phyloP scores from a whole-genome alignment of 2,329 filamentous ascomycete genomes.

The Curvularia hawaiiensis region DNA sequence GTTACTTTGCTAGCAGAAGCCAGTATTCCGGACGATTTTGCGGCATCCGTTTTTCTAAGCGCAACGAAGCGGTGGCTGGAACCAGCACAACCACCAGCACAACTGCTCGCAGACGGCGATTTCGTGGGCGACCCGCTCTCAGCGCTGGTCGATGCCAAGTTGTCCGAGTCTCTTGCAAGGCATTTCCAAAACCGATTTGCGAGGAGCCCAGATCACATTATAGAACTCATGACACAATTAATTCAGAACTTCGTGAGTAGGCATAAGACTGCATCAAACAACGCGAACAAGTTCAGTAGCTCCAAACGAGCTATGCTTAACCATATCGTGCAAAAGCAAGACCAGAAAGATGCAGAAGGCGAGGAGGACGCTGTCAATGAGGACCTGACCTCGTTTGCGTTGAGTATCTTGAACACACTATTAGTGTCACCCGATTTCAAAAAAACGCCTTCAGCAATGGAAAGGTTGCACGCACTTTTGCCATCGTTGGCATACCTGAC shows the following conservation, averaged over 20 bases:
- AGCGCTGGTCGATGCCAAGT: constrained; percentile 62
- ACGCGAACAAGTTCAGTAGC: constrained; percentile 16
- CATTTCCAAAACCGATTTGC: constrained; percentile 67
- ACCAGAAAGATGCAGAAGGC: neutral
- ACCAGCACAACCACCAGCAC: constrained; percentile 13
- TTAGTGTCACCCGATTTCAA: constrained; percentile 43
- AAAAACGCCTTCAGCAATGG: constrained; percentile 30
- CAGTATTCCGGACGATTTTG: constrained; percentile 62
- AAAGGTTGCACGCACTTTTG: constrained; percentile 15
- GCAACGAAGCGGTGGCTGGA: constrained; percentile 65
- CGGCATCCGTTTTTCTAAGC: constrained; percentile 62
- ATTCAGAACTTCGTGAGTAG: constrained; percentile 53
- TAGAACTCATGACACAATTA: constrained; percentile 68
- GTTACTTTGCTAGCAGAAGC: constrained; percentile 52
- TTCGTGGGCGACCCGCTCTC: constrained; percentile 50
- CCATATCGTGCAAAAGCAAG: constrained; percentile 30
- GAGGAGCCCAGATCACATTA: constrained; percentile 66
- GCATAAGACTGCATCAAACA: constrained; percentile 52
- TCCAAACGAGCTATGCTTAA: constrained; percentile 35
- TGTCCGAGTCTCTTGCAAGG: constrained; percentile 70
- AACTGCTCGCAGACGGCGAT: constrained; percentile 37
- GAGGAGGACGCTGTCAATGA: constrained; percentile 23
- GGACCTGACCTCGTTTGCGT: constrained; percentile 48
- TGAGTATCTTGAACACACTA: constrained; percentile 49
- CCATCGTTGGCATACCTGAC: constrained; percentile 33